Evolutionary conservation across 23 red algal species (phyloP), one percentile per base, ranked within the genome.

Genomic region (Agarophyton chilense): DNA sequence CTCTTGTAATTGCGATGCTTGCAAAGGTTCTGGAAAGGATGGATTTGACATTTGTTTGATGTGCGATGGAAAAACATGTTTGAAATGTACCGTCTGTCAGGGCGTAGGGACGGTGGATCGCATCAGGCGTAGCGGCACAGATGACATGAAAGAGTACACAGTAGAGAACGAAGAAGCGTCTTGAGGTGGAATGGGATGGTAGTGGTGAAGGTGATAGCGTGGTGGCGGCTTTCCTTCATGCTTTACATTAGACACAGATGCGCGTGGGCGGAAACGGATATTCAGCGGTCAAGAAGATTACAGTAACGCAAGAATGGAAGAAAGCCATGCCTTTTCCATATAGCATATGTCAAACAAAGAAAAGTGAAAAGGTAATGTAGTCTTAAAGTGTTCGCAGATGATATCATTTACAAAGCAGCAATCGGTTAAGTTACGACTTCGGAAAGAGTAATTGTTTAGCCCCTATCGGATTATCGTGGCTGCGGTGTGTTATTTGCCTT

Each of bases 11-110:
- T 94, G 80, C 43, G 61, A 57, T n/a, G 67, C 46, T 10, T 94
- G 91, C 81, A 67, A 78, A 14, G 91, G 81, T 1, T 60, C 22
- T 31, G 80, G 80, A 10, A 41, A 52, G 40, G 80, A 86, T 78
- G 80, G 81, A 4, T 72, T 94, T 28, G 91, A 82, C 17, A 77
- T 49, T 28, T 94, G 91, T 66, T 86, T 94, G 25, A 94, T 94
- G 80, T 87, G 91, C 55, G 53, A 78, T 14, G 81, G 58, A 1
- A 57, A 85, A 26, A 84, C 52, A 26, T 22, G 19, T 39, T 24
- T 94, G 40, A 76, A 71, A 44, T 94, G 91, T 43, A 72, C 67
- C 2, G 82, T 94, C 10, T 94, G 81, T 65, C 21, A 46, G 38
- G 80, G 80, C 40, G 81, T 94, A 13, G 81, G 91, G 18, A 67